phyloP scores from a whole-genome alignment of 768 basidiomycete species.

The Mycena maculata region DNA sequence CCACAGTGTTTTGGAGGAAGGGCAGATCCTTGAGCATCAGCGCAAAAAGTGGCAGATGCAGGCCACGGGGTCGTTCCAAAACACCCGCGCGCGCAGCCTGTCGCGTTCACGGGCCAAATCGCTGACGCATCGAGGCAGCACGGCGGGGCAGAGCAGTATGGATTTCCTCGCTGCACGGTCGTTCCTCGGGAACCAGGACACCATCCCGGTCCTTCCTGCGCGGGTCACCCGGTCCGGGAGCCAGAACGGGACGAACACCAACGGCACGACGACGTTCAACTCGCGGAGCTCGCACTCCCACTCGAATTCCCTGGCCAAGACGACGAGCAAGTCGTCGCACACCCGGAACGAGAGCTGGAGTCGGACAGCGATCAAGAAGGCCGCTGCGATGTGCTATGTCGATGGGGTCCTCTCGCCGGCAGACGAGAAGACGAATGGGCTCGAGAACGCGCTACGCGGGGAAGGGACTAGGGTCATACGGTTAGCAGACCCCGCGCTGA shows the following conservation, averaged over 20 bases:
- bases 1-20: constrained; percentile 74
- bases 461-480: constrained; percentile 56
- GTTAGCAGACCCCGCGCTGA: constrained; percentile 55
- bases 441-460: constrained; percentile 54
- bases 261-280: constrained; percentile 34
- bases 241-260: constrained; percentile 37
- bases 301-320: constrained; percentile 52
- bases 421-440: constrained; percentile 39
- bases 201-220: constrained; percentile 56
- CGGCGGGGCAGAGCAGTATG: constrained; percentile 49
- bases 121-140: constrained; percentile 51
- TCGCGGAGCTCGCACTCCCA: constrained; percentile 46
- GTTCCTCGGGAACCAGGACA: constrained; percentile 71
- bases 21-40: constrained; percentile 68
- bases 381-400: constrained; percentile 43
- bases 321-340: constrained; percentile 49
- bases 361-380: constrained; percentile 54
- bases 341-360: constrained; percentile 59
- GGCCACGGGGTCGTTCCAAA: constrained; percentile 72
- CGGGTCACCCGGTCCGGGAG: constrained; percentile 33
- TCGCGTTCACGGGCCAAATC: constrained; percentile 75
- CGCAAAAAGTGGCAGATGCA: constrained; percentile 75
- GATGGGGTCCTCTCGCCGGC: constrained; percentile 34
- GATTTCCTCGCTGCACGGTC: constrained; percentile 76
- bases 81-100: constrained; percentile 69